Percentiles rank a stretch among this genome's conserved stretches.
Evolutionary conservation across 495 filamentous ascomycete genomes (phyloP).

Genomic region (Tuber melanosporum): DNA sequence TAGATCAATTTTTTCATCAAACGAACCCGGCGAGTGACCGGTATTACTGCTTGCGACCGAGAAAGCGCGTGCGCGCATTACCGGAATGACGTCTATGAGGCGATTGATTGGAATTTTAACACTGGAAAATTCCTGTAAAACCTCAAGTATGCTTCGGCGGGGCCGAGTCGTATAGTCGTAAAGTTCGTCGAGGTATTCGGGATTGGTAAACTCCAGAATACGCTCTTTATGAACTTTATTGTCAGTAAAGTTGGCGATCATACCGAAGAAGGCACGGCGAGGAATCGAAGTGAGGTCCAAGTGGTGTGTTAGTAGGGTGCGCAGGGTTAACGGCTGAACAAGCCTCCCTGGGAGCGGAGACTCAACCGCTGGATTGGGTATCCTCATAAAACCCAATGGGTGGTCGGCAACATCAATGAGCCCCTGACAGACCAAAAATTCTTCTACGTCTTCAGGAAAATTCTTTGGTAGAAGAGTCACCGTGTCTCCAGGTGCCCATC

Average conservation of each 20-base stretch:
- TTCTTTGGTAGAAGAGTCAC: constrained; percentile 82
- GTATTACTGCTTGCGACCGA: constrained; percentile 58
- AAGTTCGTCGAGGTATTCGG: constrained; percentile 75
- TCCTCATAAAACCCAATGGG: constrained; percentile 48
- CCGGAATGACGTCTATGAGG: constrained; percentile 62
- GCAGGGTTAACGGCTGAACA: constrained; percentile 56
- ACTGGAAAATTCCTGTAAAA: constrained; percentile 79
- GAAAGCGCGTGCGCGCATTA: constrained; percentile 74
- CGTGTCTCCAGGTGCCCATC: constrained; percentile 63
- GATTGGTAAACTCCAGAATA: constrained; percentile 70
- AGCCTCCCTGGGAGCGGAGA: constrained; percentile 24
- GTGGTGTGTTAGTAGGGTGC: constrained; percentile 69
- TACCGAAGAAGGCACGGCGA: constrained; percentile 72
- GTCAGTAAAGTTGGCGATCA: constrained; percentile 63
- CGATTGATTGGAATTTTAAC: constrained; percentile 74
- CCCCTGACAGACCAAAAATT: constrained; percentile 64
- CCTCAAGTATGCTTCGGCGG: constrained; percentile 81
- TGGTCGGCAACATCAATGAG: constrained; percentile 68
- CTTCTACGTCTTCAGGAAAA: constrained; percentile 66
- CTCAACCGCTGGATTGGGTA: constrained; percentile 33
- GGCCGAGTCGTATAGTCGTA: constrained; percentile 94
- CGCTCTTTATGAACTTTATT: constrained; percentile 71
- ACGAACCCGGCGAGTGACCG: not conserved
- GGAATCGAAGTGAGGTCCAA: constrained; percentile 86
- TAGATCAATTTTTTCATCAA: constrained; percentile 46